Evolutionary conservation across 1,284 basidiomycete species (phyloP), one percentile per base, ranked within the genome.

Genomic region (Heterobasidion annosum): DNA sequence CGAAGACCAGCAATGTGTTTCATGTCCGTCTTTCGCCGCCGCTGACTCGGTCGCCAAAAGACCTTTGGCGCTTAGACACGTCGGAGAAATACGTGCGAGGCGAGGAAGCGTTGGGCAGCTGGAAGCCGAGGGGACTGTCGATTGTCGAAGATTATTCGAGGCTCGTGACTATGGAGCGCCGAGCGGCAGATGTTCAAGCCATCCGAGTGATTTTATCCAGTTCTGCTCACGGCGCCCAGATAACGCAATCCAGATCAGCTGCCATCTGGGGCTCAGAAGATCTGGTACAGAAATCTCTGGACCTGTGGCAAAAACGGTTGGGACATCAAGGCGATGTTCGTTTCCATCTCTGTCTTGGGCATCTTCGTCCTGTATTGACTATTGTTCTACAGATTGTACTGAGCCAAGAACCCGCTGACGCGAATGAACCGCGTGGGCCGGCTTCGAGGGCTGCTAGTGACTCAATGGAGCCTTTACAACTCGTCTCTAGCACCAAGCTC

Each of bases 31-130:
- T 98, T 32, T 83, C 83, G 2, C 94, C 96, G 10, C 90, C 91
- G 3, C 71, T 93, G 58, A 95, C 91, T 8, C 85, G 92, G 45
- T 93, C 88, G 1, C 82, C 92, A 1, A 82, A 83, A 65, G 95
- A 98, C 58, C 76, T 98, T 10, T 98, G 96, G 95, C 77, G 94
- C 50, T 75, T 98, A 52, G 93, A 98, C 71, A 98, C 96, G 1
- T 85, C 89, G 15, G 88, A 91, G 67, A 95, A 93, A 68, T 96
- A 95, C 66, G 93, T 99, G 0, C 79, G 86, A 25, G 94, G 95
- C 2, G 93, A 98, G 66, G 93, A 98, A 64, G 71, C 79, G 2
- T 75, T 98, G 32, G 83, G 80, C 3, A 66, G 74, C 8, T 98
- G 96, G 95, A 88, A 85, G 61, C 85, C 95, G 43, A 79, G 95